Conservation (phyloP, 257 asterid genomes). For the Salvia miltiorrhiza region DNA sequence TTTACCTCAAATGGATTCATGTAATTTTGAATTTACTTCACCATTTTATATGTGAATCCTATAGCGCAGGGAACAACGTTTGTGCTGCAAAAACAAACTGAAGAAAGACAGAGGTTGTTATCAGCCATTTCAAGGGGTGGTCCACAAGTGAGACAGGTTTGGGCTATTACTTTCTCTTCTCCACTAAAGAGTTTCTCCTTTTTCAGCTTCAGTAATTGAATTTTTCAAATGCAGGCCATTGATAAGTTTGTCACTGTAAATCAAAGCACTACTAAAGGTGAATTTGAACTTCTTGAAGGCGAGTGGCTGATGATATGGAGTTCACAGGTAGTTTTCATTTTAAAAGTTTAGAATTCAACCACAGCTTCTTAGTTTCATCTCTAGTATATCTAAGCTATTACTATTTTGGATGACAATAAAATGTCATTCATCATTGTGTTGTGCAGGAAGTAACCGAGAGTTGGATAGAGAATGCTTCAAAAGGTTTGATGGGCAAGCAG, state of each 20-base stretch:
- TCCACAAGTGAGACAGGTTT: constrained; percentile 59
- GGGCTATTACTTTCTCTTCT: not conserved
- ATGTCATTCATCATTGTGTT: not conserved
- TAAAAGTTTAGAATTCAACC: not conserved
- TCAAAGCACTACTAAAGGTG: constrained; percentile 33
- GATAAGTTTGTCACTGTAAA: constrained; percentile 49
- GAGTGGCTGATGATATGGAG: constrained; percentile 96
- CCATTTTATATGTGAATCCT: too few relatives aligned
- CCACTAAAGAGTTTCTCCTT: not conserved
- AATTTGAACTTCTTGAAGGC: constrained; percentile 70
- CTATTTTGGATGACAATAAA: not conserved
- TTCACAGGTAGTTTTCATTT: constrained; percentile 58
- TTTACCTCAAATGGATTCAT: too few relatives aligned
- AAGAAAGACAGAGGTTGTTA: constrained; percentile 68
- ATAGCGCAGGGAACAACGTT: constrained; percentile 98
- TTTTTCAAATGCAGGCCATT: constrained; percentile 51
- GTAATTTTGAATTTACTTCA: too few relatives aligned
- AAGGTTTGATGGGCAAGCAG: constrained; percentile 93
- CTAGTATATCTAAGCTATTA: not conserved
- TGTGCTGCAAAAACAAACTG: constrained; percentile 90
- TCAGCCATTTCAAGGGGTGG: constrained; percentile 64
- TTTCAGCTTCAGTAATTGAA: not conserved
- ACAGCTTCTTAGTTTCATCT: too few relatives aligned
- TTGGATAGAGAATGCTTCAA: constrained; percentile 94
- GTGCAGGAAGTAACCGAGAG: constrained; percentile 85